A percentile compares a stretch with the other conserved stretches of the same genome.
Evolutionary conservation across 2,329 filamentous ascomycete species (phyloP).

Genomic region (Epichloe gansuensis): DNA sequence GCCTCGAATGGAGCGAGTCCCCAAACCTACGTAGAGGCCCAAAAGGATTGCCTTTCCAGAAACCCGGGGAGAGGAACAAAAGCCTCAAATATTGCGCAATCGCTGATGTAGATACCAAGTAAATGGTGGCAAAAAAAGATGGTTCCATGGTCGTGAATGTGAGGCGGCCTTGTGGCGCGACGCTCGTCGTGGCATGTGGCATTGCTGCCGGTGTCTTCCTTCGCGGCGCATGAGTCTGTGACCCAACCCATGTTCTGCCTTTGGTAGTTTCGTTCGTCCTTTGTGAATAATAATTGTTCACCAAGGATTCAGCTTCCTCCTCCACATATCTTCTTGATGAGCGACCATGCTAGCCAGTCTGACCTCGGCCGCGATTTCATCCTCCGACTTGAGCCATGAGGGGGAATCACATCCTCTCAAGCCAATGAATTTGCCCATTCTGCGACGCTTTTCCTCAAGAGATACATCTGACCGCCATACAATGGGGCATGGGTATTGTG

Average conservation of each 20-base stretch:
- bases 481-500: constrained; percentile 57
- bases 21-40: background rate
- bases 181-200: background rate
- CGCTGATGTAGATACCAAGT: constrained; percentile 4
- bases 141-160: background rate
- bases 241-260: background rate
- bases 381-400: constrained; percentile 27
- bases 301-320: constrained; percentile 31
- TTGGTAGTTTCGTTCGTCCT: too few species aligned
- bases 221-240: background rate
- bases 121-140: background rate
- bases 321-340: constrained; percentile 33
- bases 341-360: constrained; percentile 21
- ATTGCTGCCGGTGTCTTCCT: constrained; percentile 1
- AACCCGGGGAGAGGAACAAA: background rate
- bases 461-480: constrained; percentile 42
- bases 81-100: background rate
- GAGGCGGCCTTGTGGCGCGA: background rate
- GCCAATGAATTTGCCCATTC: constrained; percentile 64
- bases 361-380: constrained; percentile 35
- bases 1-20: background rate
- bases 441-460: constrained; percentile 57
- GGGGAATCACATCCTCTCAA: constrained; percentile 43
- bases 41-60: background rate
- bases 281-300: background rate